Evolutionary conservation across 495 filamentous ascomycete genomes (phyloP).

Genomic region (Mycothermus thermophilus): DNA sequence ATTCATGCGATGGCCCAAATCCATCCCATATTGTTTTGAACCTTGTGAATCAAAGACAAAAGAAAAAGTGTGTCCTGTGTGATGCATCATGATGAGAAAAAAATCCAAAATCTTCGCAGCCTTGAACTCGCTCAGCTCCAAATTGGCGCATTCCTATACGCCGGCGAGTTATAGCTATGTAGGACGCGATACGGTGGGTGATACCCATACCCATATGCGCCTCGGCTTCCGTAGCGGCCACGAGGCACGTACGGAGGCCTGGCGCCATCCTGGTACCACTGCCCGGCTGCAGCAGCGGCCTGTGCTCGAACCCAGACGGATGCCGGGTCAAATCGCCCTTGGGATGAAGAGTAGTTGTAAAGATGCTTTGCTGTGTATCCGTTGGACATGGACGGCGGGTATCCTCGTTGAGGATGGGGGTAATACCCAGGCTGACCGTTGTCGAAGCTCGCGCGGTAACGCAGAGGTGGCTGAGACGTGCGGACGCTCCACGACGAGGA

Average conservation of each 20-base stretch:
- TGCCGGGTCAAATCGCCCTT: constrained; percentile 11
- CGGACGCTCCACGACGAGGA: constrained; percentile 14
- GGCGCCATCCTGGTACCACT: constrained; percentile 15
- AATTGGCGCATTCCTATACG: constrained; percentile 32
- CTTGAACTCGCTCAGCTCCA: constrained; percentile 33
- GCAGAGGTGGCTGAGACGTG: constrained; percentile 14
- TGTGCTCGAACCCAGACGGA: constrained; percentile 17
- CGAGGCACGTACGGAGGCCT: constrained; percentile 19
- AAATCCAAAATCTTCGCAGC: too few relatives aligned
- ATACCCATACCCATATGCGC: constrained; percentile 9
- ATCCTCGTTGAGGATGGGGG: constrained; percentile 8
- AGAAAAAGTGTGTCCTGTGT: too few relatives aligned
- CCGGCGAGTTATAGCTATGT: constrained; percentile 37
- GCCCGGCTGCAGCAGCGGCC: constrained; percentile 15
- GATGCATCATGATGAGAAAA: too few relatives aligned
- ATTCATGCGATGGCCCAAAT: too few relatives aligned
- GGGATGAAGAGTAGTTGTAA: constrained; percentile 6
- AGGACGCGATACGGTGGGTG: constrained; percentile 28
- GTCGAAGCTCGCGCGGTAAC: constrained; percentile 31
- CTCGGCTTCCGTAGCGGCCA: constrained; percentile 26
- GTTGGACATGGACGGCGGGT: constrained; percentile 27
- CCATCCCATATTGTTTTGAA: too few relatives aligned
- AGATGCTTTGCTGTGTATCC: constrained; percentile 13
- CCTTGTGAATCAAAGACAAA: too few relatives aligned
- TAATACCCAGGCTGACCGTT: constrained; percentile 2